Base-by-base conservation (phyloP, 2,329 filamentous ascomycete genomes). In the Byssoonygena ceratinophila region DNA sequence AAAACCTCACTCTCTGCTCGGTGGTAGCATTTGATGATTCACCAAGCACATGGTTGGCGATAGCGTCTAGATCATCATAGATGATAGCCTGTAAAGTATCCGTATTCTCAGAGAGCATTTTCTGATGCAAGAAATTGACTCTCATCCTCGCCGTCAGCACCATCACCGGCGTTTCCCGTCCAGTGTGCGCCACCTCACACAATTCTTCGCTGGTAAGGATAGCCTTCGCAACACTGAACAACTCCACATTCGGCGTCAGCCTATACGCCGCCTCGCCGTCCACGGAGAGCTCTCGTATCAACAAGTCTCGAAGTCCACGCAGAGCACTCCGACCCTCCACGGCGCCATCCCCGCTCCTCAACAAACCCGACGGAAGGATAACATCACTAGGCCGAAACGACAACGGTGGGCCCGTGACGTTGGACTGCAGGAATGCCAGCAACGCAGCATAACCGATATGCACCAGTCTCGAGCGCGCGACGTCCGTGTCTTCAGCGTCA, bases 201-300 rank as follows among this genome's bases (percentile, higher is more conserved):
- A 76, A 69, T 6, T 65, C 65, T 12, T 70, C 71, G 62, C 72
- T 74, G 11, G 72, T 79, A 54, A 82, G 63, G 7, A 80, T 68
- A 39, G 76, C 75, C 62, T 84, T 77, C 18, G 90, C 87, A 5
- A 96, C 73, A 58, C 82, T 83, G 57, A 97, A 85, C 0, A 97
- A 76, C 64, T 96, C 88, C 12, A 95, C 76, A 58, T 85, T 79
- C 0, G 90, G 88, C 18, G 89, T 89, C 54, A 94, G 77, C 45
- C 83, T 80, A 68, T 97, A 98, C 0, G 86, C 84, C 0, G 86
- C 84, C 43, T 94, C 84, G 9, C 92, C 92, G 66, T 98, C 92
- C 0, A 88, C 76, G 22, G 83, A 80, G 7, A 97, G 75, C 14
- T 79, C 79, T 1, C 71, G 70, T n/a, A 94, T 72, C 48, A 89